Conservation (phyloP, 345 rosid species). For the Ceriops tagal region DNA sequence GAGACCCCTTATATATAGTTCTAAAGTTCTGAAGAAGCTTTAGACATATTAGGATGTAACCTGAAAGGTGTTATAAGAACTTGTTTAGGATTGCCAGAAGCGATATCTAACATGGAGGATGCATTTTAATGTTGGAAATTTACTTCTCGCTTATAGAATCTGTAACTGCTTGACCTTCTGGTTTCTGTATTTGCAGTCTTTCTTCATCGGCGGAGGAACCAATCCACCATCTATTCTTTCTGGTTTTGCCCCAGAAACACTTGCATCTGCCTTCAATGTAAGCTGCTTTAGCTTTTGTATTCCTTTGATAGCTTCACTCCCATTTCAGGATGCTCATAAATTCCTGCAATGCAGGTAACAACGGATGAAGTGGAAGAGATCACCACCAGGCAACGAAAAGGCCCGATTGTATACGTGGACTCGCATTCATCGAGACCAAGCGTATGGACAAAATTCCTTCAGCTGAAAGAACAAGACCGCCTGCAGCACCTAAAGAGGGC, state of each 20-base stretch:
- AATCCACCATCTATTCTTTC: conserved; percentile 55
- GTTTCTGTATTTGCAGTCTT: conserved; percentile 44
- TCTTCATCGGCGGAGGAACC: conserved; percentile 82
- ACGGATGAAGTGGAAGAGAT: conserved; percentile 38
- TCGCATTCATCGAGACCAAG: conserved; percentile 36
- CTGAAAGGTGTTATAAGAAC: neutral
- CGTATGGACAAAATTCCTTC: conserved; percentile 52
- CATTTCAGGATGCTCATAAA: neutral
- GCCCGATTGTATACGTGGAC: conserved; percentile 59
- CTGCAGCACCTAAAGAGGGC: conserved; percentile 51
- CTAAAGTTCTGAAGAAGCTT: too few relatives aligned
- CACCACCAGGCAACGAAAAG: conserved; percentile 38
- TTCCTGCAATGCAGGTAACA: conserved; percentile 40
- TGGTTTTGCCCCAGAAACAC: conserved; percentile 60
- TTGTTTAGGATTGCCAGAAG: too few relatives aligned
- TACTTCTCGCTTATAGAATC: neutral
- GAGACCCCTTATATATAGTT: too few relatives aligned
- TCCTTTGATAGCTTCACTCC: neutral
- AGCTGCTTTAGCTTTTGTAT: conserved; percentile 12
- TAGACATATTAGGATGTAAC: too few relatives aligned
- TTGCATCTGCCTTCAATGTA: conserved; percentile 73
- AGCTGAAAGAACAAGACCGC: conserved; percentile 46
- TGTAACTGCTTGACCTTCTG: neutral
- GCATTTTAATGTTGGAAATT: too few relatives aligned
- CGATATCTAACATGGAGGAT: too few relatives aligned